phyloP scores from a whole-genome alignment of 768 basidiomycete species.

The Boletus sp. region DNA sequence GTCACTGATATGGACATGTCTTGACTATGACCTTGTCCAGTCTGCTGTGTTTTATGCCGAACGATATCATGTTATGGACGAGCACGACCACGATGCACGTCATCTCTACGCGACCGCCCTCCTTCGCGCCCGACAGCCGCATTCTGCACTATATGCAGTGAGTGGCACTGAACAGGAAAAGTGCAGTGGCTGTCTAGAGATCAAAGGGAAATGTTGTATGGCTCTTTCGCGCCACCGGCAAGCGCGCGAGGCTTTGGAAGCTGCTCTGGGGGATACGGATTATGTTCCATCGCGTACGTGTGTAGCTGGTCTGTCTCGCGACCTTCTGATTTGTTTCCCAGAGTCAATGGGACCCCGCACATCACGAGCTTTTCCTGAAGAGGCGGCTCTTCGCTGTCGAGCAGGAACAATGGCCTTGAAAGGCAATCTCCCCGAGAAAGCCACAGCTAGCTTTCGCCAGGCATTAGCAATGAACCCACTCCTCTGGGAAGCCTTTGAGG shows the following conservation, averaged over 20 bases:
- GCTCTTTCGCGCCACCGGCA: slow-evolving; percentile 72
- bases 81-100: slow-evolving; percentile 72
- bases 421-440: slow-evolving; percentile 75
- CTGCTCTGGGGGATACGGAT: slow-evolving; percentile 50
- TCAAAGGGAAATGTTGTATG: slow-evolving; percentile 76
- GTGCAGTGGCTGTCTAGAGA: slow-evolving; percentile 74
- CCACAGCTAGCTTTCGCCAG: slow-evolving; percentile 65
- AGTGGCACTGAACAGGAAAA: slow-evolving; percentile 56
- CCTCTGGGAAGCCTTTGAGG: slow-evolving; percentile 92
- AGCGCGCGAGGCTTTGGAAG: slow-evolving; percentile 70
- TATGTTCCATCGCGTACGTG: slow-evolving; percentile 60
- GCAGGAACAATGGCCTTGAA: slow-evolving; percentile 75
- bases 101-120: slow-evolving; percentile 83
- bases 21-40: slow-evolving; percentile 74
- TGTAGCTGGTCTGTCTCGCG: slow-evolving; percentile 1
- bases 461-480: slow-evolving; percentile 74
- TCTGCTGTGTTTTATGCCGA: slow-evolving; percentile 91
- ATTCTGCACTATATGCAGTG: slow-evolving; percentile 73
- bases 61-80: slow-evolving; percentile 71
- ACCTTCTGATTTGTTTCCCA: slow-evolving; percentile 29
- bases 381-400: slow-evolving; percentile 72
- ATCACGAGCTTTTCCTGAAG: slow-evolving; percentile 64
- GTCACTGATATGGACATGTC: slow-evolving; percentile 76
- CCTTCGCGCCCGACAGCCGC: slow-evolving; percentile 64
- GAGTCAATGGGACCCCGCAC: slow-evolving; percentile 55